Evolutionary conservation across 306 rosid species (phyloP), one percentile per base, ranked within the genome.

Genomic region (Fagus crenata): DNA sequence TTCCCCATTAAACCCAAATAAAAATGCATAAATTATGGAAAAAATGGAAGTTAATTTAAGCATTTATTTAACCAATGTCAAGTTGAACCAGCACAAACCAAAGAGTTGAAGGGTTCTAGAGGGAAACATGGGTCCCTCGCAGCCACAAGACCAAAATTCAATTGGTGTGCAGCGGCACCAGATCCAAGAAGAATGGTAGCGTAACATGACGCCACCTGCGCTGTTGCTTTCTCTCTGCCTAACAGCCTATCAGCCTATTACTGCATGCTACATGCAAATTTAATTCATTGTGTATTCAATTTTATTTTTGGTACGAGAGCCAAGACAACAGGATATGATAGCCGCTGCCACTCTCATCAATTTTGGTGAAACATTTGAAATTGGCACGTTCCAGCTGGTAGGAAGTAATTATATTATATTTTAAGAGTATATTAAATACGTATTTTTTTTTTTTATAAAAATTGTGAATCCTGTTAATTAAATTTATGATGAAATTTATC

Each of bases 171-270:
- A 1, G 40, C 73, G 80, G 81, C 90, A 74, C 85, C 28, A 59
- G 81, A 81, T 81, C 86, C 85, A 81, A 87, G 80, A 87, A 71
- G 53, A 73, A 69, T 70, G 78, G 77, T 61, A 14, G 4, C 78
- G 36, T 72, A 53, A 72, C 49, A 33, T 80, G 82, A 77, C 81
- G 74, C 75, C 78, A 75, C 77, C 49, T 15, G 0, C 28, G 28
- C 28, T 37, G 49, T 15, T 18, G 8, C 28, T 22, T 65, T 61
- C 71, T 69, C 31, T 71, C 77, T 61, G 76, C 75, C 51, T 0
- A 2, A 3, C 64, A 0, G 11, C 14, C 51, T 12, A 43, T 43
- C 46, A 42, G 32, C 3, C 5, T 17, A 7, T 3, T 6, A 7
- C 71, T 67, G 33, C 51, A 67, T 67, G 51, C 41, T 37, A 67